A percentile compares a stretch with the other conserved stretches of the same genome.
phyloP scores from a whole-genome alignment of 139 green algal species.

The Gonium pectorale region DNA sequence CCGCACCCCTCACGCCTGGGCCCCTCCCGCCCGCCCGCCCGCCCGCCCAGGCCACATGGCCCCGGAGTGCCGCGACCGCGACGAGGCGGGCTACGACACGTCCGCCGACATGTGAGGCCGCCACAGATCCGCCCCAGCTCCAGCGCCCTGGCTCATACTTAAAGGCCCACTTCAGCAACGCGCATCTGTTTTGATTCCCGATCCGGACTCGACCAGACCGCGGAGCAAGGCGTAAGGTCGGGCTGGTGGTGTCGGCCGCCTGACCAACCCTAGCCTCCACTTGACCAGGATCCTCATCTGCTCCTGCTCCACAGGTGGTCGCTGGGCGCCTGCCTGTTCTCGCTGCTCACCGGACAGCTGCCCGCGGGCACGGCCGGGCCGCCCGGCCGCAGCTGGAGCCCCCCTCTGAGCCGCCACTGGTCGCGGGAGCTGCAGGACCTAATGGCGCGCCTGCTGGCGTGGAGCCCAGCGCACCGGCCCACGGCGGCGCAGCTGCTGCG shows the following conservation, averaged over 20 bases:
- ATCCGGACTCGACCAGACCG: too few species aligned
- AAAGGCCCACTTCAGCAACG: too few species aligned
- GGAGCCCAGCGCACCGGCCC: background rate
- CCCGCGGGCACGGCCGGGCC: slow-evolving; percentile 26
- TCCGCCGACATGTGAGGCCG: slow-evolving; percentile 46
- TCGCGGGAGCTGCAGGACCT: background rate
- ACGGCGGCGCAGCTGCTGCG: background rate
- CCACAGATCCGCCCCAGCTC: too few species aligned
- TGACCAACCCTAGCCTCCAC: too few species aligned
- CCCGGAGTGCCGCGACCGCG: slow-evolving; percentile 12
- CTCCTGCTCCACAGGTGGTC: too few species aligned
- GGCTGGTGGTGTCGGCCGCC: too few species aligned
- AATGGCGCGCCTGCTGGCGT: slow-evolving; percentile 20
- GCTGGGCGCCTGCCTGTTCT: slow-evolving; percentile 33
- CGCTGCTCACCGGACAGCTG: slow-evolving; percentile 30
- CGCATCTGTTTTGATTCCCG: too few species aligned
- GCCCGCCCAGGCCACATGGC: slow-evolving; percentile 28
- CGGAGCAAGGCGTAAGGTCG: too few species aligned
- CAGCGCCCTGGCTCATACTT: too few species aligned
- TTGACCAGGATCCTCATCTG: too few species aligned
- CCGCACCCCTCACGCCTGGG: too few species aligned
- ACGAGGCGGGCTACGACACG: slow-evolving; percentile 23
- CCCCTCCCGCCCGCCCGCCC: background rate
- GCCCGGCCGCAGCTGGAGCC: background rate
- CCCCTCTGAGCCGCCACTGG: slow-evolving; percentile 11